Evolutionary conservation across 139 green algal genomes (phyloP).

Genomic region (Trebouxia sp.): DNA sequence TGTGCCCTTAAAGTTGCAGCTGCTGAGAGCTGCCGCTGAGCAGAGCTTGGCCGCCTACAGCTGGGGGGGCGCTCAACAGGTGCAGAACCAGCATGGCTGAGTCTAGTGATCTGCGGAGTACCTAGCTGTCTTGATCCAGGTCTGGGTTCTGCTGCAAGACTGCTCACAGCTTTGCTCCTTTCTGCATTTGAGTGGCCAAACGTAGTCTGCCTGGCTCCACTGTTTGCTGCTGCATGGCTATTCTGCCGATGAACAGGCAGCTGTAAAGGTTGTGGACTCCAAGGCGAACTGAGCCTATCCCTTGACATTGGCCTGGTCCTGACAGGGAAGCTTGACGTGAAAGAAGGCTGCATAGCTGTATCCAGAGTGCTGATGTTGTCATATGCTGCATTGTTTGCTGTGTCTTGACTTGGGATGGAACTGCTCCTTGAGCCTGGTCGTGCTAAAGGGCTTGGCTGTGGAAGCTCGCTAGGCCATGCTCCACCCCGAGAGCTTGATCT

Average conservation of each 20-base stretch:
- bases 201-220: no score
- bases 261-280: neutral
- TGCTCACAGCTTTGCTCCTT: no score
- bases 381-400: neutral
- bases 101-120: neutral
- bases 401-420: neutral
- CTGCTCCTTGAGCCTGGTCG: neutral
- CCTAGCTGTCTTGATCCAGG: neutral
- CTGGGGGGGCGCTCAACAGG: no score
- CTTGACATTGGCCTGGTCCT: neutral
- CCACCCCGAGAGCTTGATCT: neutral
- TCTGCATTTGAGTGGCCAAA: no score
- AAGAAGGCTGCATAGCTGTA: neutral
- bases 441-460: neutral
- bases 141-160: no score
- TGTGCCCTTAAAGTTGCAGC: neutral
- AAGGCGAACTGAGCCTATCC: neutral
- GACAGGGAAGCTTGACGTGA: neutral
- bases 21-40: neutral
- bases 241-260: neutral
- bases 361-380: neutral
- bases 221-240: neutral
- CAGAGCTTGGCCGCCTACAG: slow-evolving; percentile 7
- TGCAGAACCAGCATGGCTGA: neutral
- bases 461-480: neutral